Evolutionary conservation across 1,284 basidiomycete genomes (phyloP), one percentile per base, ranked within the genome.

Genomic region (Fomitopsis pinicola): DNA sequence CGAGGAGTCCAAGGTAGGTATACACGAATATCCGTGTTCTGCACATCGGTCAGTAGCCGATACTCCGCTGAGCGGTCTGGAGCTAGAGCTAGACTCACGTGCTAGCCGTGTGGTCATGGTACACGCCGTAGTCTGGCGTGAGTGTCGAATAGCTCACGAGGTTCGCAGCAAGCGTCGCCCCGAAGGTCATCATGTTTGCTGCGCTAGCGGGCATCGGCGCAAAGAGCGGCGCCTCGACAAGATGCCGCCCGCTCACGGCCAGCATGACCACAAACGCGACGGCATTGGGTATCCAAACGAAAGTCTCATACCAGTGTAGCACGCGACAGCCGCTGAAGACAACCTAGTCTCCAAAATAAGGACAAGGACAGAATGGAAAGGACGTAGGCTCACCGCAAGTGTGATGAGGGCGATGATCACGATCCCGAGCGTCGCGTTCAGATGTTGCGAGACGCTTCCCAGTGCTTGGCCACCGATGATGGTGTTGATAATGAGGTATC

Each of bases 401-500:
- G 88, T 85, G 36, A 92, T 80, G 30, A 90, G 62, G 2, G 84
- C 79, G 33, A 94, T 89, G 60, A 95, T 87, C 17, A 92, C 87
- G 63, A 95, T 94, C 1, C 93, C 93, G 6, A 91, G 59, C 0
- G 82, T 80, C 52, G 80, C 80, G 60, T 79, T 67, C 17, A 85
- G 67, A 59, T 77, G 76, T 19, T 73, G 70, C 46, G 83, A 87
- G 8, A 86, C 83, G 40, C 85, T 82, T 2, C 85, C 82, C 46
- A 93, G 75, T 1, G 86, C 83, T 70, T 92, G 89, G 0, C 89
- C 91, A 6, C 89, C 91, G 57, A 91, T 78, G 67, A 93, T 91
- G 56, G 81, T 83, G 67, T 89, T 89, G 59, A 95, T 74, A 53
- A 91, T 82, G 57, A 89, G 76, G 73, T 85, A 93, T 0, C 89